phyloP scores from a whole-genome alignment of 192 early-diverging fungal species.

The Chytriomyces sp. region DNA sequence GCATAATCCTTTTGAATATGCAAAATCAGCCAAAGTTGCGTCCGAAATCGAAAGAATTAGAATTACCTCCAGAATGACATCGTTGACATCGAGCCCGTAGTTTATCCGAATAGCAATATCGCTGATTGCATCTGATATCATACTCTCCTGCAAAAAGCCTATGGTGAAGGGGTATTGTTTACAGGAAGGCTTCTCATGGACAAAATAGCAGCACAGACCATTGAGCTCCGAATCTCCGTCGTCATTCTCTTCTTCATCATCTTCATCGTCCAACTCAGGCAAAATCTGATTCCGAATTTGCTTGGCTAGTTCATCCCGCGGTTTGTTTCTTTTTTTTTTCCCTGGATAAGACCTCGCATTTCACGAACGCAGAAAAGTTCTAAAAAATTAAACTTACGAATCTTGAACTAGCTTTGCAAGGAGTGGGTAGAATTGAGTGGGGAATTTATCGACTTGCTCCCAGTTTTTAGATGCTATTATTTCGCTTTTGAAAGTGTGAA shows the following conservation, averaged over 20 bases:
- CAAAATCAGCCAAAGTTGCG: not conserved
- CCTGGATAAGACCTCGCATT: too few species aligned
- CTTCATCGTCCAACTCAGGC: conserved; percentile 18
- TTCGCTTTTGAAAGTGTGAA: conserved; percentile 12
- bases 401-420: conserved; percentile 25
- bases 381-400: not conserved
- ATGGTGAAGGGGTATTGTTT: not conserved
- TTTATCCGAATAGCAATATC: conserved; percentile 7
- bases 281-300: not conserved
- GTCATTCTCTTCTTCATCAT: conserved; percentile 6
- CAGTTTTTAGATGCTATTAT: not conserved
- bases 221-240: not conserved
- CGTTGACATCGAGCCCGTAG: conserved; percentile 12
- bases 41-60: too few species aligned
- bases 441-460: not conserved
- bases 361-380: too few species aligned
- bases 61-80: too few species aligned
- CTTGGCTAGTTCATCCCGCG: too few species aligned
- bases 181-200: too few species aligned
- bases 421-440: conserved; percentile 13
- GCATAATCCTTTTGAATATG: not conserved
- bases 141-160: not conserved
- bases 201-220: not conserved
- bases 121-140: conserved; percentile 17
- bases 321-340: too few species aligned